Percentiles rank a stretch among this genome's conserved stretches.
Evolutionary conservation across 176 grass and related monocot genomes (phyloP).

Genomic region (Carex cristatella): DNA sequence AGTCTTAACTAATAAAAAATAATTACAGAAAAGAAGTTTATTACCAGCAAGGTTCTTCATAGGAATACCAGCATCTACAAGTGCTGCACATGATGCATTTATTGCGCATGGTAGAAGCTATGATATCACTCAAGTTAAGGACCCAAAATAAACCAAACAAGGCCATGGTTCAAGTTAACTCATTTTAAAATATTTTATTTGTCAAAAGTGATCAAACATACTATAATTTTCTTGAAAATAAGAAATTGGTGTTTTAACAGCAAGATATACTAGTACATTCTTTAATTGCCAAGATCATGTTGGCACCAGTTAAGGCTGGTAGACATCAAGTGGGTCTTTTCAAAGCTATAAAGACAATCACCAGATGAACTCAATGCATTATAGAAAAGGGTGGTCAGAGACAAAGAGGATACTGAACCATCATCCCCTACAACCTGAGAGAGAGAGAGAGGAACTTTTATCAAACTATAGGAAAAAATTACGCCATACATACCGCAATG

Average conservation of each 20-base stretch:
- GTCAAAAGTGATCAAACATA: not conserved
- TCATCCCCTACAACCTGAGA: constrained; percentile 79
- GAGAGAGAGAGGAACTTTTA: constrained; percentile 6
- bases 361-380: not conserved
- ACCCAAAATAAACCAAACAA: constrained; percentile 11
- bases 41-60: constrained; percentile 91
- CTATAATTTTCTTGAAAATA: not conserved
- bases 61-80: constrained; percentile 70
- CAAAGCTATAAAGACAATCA: too few species aligned
- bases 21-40: not conserved
- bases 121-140: constrained; percentile 37
- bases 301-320: not conserved
- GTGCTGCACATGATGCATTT: constrained; percentile 81
- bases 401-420: constrained; percentile 77
- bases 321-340: not conserved
- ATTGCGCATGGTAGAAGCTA: constrained; percentile 95
- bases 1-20: constrained; percentile 5
- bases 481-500: not conserved
- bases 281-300: not conserved
- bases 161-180: not conserved
- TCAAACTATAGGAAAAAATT: not conserved
- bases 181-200: not conserved
- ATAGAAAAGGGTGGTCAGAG: not conserved
- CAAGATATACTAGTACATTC: not conserved
- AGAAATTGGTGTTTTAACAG: not conserved